phyloP scores from a whole-genome alignment of 2,329 filamentous ascomycete species.

The Fusarium piperis region DNA sequence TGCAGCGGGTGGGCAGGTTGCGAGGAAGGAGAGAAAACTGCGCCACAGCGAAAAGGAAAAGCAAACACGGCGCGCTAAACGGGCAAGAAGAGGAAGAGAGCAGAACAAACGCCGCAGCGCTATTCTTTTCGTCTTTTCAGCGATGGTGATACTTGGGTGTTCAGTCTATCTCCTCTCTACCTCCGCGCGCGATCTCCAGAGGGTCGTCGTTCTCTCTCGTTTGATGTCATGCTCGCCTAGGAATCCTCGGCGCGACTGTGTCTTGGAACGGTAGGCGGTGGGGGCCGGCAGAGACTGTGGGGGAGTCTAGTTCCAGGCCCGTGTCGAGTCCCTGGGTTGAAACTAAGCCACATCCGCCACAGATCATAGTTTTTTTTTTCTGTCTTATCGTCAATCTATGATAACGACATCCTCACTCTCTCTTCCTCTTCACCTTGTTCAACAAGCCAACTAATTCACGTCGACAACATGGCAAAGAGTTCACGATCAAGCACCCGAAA shows the following conservation, averaged over 20 bases:
- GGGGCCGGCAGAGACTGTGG: constrained; percentile 24
- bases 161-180: constrained; percentile 20
- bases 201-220: constrained; percentile 27
- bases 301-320: neutral
- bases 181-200: constrained; percentile 26
- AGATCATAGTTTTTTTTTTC: constrained; percentile 14
- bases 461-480: constrained; percentile 82
- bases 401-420: constrained; percentile 25
- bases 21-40: constrained; percentile 4
- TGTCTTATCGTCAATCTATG: constrained; percentile 13
- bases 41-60: constrained; percentile 3
- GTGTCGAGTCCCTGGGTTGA: neutral
- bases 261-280: constrained; percentile 39
- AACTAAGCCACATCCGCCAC: constrained; percentile 10
- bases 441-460: constrained; percentile 3
- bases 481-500: constrained; percentile 82
- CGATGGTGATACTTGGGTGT: neutral
- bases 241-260: constrained; percentile 8
- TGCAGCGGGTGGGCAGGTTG: neutral
- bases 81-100: neutral
- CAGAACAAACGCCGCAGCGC: neutral
- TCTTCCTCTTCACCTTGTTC: constrained; percentile 12
- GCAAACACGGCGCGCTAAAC: neutral
- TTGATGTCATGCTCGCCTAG: constrained; percentile 41
- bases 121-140: neutral